Conservation (phyloP, 805 yeast species). For the Wickerhamomyces sydowiorum region DNA sequence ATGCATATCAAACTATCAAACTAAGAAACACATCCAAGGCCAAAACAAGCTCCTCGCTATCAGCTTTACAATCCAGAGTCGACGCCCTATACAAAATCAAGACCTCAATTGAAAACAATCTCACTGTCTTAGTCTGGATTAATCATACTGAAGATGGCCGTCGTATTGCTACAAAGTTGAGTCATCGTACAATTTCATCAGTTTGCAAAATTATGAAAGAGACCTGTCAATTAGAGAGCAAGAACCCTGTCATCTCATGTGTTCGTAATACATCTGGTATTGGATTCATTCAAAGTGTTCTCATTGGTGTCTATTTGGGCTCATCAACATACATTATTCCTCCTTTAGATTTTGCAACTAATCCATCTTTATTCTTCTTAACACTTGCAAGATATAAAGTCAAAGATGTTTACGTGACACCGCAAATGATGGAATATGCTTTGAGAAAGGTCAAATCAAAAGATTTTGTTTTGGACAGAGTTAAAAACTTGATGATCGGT, state of each 20-base stretch:
- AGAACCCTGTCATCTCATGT: conserved; percentile 75
- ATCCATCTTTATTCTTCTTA: conserved; percentile 66
- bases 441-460: conserved; percentile 53
- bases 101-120: conserved; percentile 26
- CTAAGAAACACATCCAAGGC: conserved; percentile 64
- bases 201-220: conserved; percentile 88
- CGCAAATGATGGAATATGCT: conserved; percentile 77
- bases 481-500: conserved; percentile 81
- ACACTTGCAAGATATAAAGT: conserved; percentile 72
- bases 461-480: conserved; percentile 45
- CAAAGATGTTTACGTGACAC: conserved; percentile 80
- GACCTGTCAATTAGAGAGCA: conserved; percentile 76
- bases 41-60: conserved; percentile 23
- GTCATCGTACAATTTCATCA: conserved; percentile 61
- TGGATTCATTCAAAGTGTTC: conserved; percentile 82
- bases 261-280: conserved; percentile 79
- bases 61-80: conserved; percentile 10
- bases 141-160: conserved; percentile 69
- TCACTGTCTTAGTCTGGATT: conserved; percentile 59
- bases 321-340: conserved; percentile 77
- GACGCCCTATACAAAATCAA: conserved; percentile 27
- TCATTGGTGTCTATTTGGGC: conserved; percentile 83
- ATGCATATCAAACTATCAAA: conserved; percentile 38
- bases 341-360: conserved; percentile 68
- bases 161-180: conserved; percentile 44